These are phyloP conservation scores for Xylaria bambusicola DNA, from an alignment of 495 filamentous ascomycete genomes.

Conservation along the genomic window DNA sequence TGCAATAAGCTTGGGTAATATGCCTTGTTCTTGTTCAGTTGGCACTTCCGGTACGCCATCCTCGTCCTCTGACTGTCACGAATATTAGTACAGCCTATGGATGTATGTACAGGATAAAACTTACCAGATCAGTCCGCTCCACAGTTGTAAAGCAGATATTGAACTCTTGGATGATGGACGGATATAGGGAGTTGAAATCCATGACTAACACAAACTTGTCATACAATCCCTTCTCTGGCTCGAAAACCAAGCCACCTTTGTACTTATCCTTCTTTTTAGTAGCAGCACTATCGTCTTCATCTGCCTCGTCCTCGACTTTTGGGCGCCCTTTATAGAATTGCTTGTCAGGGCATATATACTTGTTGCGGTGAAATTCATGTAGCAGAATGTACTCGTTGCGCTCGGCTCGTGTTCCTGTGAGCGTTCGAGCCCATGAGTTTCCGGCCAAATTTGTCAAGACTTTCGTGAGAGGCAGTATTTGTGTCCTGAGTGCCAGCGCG, in stretches of 20 bases:
- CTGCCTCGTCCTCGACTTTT: slow-evolving; percentile 63
- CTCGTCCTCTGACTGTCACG: slow-evolving; percentile 69
- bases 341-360: slow-evolving; percentile 97
- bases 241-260: slow-evolving; percentile 97
- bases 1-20: slow-evolving; percentile 86
- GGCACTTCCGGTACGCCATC: slow-evolving; percentile 74
- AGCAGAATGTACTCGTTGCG: slow-evolving; percentile 99
- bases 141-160: slow-evolving; percentile 99
- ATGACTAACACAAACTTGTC: slow-evolving; percentile 97
- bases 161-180: slow-evolving; percentile 98
- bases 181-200: slow-evolving; percentile 99
- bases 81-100: slow-evolving; percentile 23
- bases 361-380: slow-evolving; percentile 93
- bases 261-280: slow-evolving; percentile 99
- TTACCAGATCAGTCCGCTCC: slow-evolving; percentile 66
- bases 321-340: slow-evolving; percentile 67
- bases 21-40: slow-evolving; percentile 68
- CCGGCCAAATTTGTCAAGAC: slow-evolving; percentile 95
- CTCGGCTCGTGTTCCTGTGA: slow-evolving; percentile 93
- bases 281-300: slow-evolving; percentile 66
- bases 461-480: slow-evolving; percentile 92
- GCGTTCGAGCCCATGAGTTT: slow-evolving; percentile 95
- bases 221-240: slow-evolving; percentile 95
- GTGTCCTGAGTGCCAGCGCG: slow-evolving; percentile 80
- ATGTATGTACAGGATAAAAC: slow-evolving; percentile 15